Evolutionary conservation across 192 early-diverging fungal species (phyloP).

Genomic region (Geranomyces variabilis): DNA sequence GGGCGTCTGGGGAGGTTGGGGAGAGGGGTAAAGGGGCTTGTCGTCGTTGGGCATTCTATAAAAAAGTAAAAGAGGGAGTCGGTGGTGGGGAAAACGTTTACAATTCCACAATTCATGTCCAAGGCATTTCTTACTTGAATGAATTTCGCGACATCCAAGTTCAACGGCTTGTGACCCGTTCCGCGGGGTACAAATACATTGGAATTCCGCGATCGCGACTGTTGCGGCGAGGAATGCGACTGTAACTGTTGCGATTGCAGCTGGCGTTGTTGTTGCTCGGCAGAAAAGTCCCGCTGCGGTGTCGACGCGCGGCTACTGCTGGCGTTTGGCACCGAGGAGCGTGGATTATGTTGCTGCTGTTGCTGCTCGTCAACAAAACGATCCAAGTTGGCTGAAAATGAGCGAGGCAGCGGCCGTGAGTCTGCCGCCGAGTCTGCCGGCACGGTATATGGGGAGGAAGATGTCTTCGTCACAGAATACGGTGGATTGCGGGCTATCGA

Average conservation of each 20-base stretch:
- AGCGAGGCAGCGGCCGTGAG: not conserved
- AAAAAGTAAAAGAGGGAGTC: not conserved
- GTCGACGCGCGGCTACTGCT: not conserved
- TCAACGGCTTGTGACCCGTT: conserved; percentile 40
- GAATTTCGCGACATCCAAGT: conserved; percentile 50
- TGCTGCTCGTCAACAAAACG: not conserved
- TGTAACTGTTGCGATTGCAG: not conserved
- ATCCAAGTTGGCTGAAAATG: conserved; percentile 15
- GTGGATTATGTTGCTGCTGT: not conserved
- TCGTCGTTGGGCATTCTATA: conserved; percentile 29
- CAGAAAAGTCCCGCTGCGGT: too few species aligned
- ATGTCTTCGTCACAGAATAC: too few species aligned
- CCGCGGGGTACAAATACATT: conserved; percentile 40
- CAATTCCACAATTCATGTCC: not conserved
- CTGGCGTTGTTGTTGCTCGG: conserved; percentile 1
- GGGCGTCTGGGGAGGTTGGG: conserved; percentile 15
- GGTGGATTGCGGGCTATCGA: too few species aligned
- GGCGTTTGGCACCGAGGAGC: not conserved
- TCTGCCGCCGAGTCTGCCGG: not conserved
- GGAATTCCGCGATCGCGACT: not conserved
- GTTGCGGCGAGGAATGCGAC: not conserved
- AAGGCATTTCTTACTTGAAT: too few species aligned
- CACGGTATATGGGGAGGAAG: too few species aligned
- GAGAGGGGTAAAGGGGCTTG: conserved; percentile 28
- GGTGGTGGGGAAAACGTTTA: not conserved